Conservation (phyloP, 108 stramenopile species). For the Asterionellopsis glacialis region DNA sequence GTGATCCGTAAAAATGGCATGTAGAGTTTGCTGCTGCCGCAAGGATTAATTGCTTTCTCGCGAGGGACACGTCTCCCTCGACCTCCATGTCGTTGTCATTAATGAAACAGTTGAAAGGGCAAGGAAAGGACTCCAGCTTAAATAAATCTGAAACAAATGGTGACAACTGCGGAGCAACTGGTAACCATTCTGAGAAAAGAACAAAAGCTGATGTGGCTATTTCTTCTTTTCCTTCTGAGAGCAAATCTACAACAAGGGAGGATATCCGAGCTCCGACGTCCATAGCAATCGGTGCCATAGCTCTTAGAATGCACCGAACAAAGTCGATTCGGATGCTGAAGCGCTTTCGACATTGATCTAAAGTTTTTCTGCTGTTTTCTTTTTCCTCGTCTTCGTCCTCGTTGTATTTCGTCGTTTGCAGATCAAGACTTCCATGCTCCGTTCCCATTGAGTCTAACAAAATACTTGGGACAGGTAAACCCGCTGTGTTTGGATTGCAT, state of each 20-base stretch:
- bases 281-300: slow-evolving; percentile 67
- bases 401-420: too few species aligned
- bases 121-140: slow-evolving; percentile 5
- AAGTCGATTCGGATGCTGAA: slow-evolving; percentile 36
- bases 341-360: too few species aligned
- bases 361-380: too few species aligned
- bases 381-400: too few species aligned
- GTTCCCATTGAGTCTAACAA: too few species aligned
- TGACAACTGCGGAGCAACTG: slow-evolving; percentile 72
- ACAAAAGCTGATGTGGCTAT: slow-evolving; percentile 19
- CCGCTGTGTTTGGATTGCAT: too few species aligned
- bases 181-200: slow-evolving; percentile 72
- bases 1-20: slow-evolving; percentile 20
- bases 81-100: too few species aligned
- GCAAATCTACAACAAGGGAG: slow-evolving; percentile 20
- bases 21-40: slow-evolving; percentile 28
- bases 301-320: slow-evolving; percentile 54
- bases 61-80: too few species aligned
- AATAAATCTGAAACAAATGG: slow-evolving; percentile 68
- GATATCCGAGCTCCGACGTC: slow-evolving; percentile 62
- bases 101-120: slow-evolving; percentile 18
- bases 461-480: too few species aligned
- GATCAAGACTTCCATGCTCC: too few species aligned
- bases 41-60: slow-evolving; percentile 13
- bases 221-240: slow-evolving; percentile 2